Percentiles rank a stretch among this genome's conserved stretches.
Conservation (phyloP, 2,329 filamentous ascomycete genomes). For the Pestalotiopsis sp. region DNA sequence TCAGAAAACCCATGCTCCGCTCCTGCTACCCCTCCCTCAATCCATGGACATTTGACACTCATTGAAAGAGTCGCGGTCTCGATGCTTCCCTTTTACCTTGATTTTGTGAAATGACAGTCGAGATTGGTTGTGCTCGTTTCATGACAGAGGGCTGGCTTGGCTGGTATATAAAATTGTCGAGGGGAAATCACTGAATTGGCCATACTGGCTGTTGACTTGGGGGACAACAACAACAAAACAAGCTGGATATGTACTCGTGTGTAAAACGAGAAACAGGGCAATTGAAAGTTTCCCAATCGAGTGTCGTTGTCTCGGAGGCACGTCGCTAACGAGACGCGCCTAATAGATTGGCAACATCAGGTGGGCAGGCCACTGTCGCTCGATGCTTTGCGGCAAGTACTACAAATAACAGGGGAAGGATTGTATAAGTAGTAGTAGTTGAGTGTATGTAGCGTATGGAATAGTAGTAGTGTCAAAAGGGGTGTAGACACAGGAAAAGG, state of each 20-base stretch:
- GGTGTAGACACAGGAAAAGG: neutral
- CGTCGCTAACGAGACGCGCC: conserved; percentile 7
- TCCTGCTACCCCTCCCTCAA: conserved; percentile 9
- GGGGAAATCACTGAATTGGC: no score
- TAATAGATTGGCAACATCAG: conserved; percentile 11
- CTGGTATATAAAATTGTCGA: no score
- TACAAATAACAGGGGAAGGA: neutral
- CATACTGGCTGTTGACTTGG: neutral
- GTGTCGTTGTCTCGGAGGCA: conserved; percentile 1
- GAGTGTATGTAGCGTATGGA: neutral
- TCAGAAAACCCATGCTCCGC: conserved; percentile 11
- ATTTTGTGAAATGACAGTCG: no score
- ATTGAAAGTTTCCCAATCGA: neutral
- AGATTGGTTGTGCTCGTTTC: no score
- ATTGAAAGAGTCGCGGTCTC: neutral
- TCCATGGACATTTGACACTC: conserved; percentile 2
- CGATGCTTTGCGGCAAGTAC: neutral
- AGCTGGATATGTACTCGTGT: neutral
- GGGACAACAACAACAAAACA: neutral
- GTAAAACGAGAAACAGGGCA: neutral
- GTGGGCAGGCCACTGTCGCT: neutral
- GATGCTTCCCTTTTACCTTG: neutral
- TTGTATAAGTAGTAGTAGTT: neutral
- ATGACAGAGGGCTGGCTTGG: no score
- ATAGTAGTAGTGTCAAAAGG: neutral